Evolutionary conservation across 345 rosid genomes (phyloP).

Genomic region (Syzygium jambos): DNA sequence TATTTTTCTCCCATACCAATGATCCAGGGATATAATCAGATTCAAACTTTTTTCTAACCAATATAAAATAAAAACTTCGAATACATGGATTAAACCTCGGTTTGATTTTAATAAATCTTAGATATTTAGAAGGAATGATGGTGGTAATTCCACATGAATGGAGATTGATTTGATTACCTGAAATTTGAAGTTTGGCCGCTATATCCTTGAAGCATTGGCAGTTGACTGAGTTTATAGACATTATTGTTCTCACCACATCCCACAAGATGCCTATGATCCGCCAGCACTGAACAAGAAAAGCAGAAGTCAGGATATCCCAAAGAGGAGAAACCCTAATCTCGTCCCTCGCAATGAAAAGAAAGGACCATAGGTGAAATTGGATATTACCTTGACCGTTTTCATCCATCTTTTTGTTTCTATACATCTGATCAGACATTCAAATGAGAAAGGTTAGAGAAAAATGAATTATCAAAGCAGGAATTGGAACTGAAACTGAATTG

Average conservation of each 20-base stretch:
- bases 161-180: constrained; percentile 29
- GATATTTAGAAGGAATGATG: not conserved
- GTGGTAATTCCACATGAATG: not conserved
- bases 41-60: not conserved
- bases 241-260: constrained; percentile 49
- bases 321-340: constrained; percentile 13
- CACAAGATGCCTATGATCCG: constrained; percentile 48
- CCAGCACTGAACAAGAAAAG: constrained; percentile 23
- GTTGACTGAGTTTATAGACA: constrained; percentile 66
- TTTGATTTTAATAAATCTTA: not conserved
- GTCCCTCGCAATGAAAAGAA: not conserved
- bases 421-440: constrained; percentile 41
- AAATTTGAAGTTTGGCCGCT: constrained; percentile 28
- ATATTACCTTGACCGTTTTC: constrained; percentile 50
- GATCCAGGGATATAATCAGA: not conserved
- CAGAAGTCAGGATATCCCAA: not conserved
- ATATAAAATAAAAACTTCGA: not conserved
- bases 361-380: not conserved
- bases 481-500: not conserved
- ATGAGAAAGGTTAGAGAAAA: not conserved
- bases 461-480: not conserved
- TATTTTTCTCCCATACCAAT: not conserved
- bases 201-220: constrained; percentile 64
- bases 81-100: not conserved
- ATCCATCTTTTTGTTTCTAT: constrained; percentile 74